phyloP scores from a whole-genome alignment of 805 yeast genomes.

The Metschnikowia noctiluminum region DNA sequence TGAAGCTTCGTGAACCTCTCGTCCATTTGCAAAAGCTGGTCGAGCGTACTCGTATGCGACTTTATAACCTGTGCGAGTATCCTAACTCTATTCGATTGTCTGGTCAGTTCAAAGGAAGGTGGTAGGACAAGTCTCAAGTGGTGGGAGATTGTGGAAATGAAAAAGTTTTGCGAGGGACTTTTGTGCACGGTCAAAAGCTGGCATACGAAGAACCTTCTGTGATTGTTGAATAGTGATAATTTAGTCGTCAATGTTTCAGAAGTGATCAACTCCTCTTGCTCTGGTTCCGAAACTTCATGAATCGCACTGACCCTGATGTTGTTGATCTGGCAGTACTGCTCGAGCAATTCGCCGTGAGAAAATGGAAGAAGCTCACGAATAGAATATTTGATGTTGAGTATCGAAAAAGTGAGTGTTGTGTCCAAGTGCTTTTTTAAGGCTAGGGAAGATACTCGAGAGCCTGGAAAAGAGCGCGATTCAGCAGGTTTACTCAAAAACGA shows the following conservation, averaged over 20 bases:
- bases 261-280: conserved; percentile 3
- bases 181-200: conserved; percentile 38
- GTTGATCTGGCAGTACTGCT: conserved; percentile 39
- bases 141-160: conserved; percentile 27
- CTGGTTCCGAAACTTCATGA: conserved; percentile 8
- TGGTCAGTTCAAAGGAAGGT: neutral
- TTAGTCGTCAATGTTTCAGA: conserved; percentile 18
- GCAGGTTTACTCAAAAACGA: conserved; percentile 13
- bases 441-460: neutral
- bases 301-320: conserved; percentile 26
- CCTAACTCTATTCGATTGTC: too few species aligned
- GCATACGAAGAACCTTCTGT: conserved; percentile 36
- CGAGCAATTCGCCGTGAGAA: conserved; percentile 36
- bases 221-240: conserved; percentile 31
- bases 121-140: conserved; percentile 12
- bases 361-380: conserved; percentile 29
- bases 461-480: neutral
- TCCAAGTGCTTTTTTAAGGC: conserved; percentile 20
- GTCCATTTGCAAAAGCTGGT: conserved; percentile 23
- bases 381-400: conserved; percentile 27
- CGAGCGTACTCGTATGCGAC: conserved; percentile 23
- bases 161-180: conserved; percentile 26
- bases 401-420: conserved; percentile 27
- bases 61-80: conserved; percentile 9
- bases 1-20: conserved; percentile 24